A percentile compares a stretch with the other conserved stretches of the same genome.
Evolutionary conservation across 176 grass and related monocot species (phyloP).

Genomic region (Bothriochloa decipiens): DNA sequence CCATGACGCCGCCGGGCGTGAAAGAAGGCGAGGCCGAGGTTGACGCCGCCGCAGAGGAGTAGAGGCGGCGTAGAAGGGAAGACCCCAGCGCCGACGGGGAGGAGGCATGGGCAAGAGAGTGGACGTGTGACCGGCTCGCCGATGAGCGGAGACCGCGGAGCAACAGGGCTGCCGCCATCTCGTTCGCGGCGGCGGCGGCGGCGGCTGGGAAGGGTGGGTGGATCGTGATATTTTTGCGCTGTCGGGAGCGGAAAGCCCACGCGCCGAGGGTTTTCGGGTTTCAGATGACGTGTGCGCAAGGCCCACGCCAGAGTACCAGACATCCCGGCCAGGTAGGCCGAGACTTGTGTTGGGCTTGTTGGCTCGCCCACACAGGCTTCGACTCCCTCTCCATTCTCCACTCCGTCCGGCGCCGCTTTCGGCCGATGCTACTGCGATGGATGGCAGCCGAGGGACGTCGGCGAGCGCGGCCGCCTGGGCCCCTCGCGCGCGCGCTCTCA

Average conservation of each 20-base stretch:
- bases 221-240: conserved; percentile 46
- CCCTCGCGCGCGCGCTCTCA: conserved; percentile 30
- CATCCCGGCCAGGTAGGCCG: not conserved
- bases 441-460: conserved; percentile 21
- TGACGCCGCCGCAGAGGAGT: conserved; percentile 48
- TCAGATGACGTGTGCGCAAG: not conserved
- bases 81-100: conserved; percentile 32
- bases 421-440: conserved; percentile 41
- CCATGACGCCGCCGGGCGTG: conserved; percentile 31
- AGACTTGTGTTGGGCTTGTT: not conserved
- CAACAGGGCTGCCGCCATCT: conserved; percentile 70
- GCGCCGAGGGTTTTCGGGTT: conserved; percentile 21
- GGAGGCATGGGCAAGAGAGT: not conserved
- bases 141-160: conserved; percentile 75
- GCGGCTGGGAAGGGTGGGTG: conserved; percentile 14
- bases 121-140: conserved; percentile 24
- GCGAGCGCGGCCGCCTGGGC: not conserved
- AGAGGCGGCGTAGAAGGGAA: conserved; percentile 46
- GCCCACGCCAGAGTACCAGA: not conserved
- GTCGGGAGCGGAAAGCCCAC: conserved; percentile 28
- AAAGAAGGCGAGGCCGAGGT: conserved; percentile 48
- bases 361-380: not conserved
- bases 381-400: not conserved
- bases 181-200: conserved; percentile 36
- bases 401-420: conserved; percentile 29